Percentiles rank a stretch among this genome's conserved stretches.
phyloP scores from a whole-genome alignment of 495 filamentous ascomycete species.

The Echria macrotheca region DNA sequence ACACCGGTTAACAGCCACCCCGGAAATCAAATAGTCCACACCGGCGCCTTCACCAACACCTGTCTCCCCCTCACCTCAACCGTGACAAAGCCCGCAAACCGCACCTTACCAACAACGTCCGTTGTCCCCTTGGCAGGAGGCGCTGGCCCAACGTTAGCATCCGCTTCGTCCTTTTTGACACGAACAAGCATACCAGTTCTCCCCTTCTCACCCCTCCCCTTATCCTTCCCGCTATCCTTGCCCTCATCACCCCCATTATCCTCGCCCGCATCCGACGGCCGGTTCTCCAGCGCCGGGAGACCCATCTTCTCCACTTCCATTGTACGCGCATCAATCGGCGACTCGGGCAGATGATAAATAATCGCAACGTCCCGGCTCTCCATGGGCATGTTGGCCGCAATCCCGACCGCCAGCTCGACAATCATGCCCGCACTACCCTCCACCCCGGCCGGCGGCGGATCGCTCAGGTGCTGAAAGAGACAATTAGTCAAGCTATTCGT shows the following conservation, averaged over 20 bases:
- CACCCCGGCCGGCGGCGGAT: slow-evolving; percentile 70
- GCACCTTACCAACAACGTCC: slow-evolving; percentile 49
- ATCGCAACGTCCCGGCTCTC: slow-evolving; percentile 90
- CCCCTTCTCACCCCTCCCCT: slow-evolving; percentile 34
- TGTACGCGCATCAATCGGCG: slow-evolving; percentile 54
- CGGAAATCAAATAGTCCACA: slow-evolving; percentile 57
- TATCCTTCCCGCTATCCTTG: slow-evolving; percentile 33
- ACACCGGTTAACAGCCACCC: too few relatives aligned
- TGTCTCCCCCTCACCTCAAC: slow-evolving; percentile 80
- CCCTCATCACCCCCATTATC: slow-evolving; percentile 43
- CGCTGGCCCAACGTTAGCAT: slow-evolving; percentile 33
- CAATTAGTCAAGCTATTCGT: slow-evolving; percentile 65
- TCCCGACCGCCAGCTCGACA: slow-evolving; percentile 82
- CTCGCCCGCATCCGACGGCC: slow-evolving; percentile 44
- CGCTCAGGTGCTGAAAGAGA: slow-evolving; percentile 65
- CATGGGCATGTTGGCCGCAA: slow-evolving; percentile 78
- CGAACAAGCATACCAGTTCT: slow-evolving; percentile 25
- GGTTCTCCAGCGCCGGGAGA: slow-evolving; percentile 63
- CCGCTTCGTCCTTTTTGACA: background rate
- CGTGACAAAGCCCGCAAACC: slow-evolving; percentile 78
- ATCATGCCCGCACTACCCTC: slow-evolving; percentile 83
- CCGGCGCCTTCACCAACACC: slow-evolving; percentile 82
- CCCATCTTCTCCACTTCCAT: slow-evolving; percentile 78
- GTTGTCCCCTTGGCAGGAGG: slow-evolving; percentile 35
- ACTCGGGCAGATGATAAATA: slow-evolving; percentile 73